Conservation (phyloP, 2,329 filamentous ascomycete genomes). For the Ophidiomyces ophidiicola region DNA sequence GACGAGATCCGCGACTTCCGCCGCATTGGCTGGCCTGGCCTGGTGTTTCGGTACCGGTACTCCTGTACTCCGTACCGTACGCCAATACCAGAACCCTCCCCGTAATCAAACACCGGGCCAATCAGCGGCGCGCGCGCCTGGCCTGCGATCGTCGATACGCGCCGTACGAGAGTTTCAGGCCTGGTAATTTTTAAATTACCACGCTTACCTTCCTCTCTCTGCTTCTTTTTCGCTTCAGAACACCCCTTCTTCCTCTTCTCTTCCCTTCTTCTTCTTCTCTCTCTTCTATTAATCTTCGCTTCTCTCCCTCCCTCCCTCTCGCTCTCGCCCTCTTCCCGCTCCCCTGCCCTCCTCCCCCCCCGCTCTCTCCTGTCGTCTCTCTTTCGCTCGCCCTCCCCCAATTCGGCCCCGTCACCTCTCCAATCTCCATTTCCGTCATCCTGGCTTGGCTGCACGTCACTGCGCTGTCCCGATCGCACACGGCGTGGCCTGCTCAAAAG, state of each 20-base stretch:
- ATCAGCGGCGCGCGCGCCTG: not conserved
- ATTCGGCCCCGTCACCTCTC: conserved; percentile 11
- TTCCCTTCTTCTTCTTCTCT: conserved; percentile 12
- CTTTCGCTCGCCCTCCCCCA: conserved; percentile 2
- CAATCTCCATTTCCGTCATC: conserved; percentile 7
- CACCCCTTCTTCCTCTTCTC: conserved; percentile 12
- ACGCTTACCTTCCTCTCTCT: conserved; percentile 12
- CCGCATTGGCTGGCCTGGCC: not conserved
- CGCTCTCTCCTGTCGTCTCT: conserved; percentile 3
- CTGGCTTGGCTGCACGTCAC: no score
- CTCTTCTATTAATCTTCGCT: conserved; percentile 11
- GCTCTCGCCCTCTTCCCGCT: conserved; percentile 16
- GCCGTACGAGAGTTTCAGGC: conserved; percentile 7
- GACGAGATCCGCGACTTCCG: conserved; percentile 9
- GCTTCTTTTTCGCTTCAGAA: conserved; percentile 15
- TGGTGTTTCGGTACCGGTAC: conserved; percentile 3
- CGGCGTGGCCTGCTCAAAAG: not conserved
- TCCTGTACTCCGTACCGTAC: not conserved
- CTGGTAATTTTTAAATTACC: conserved; percentile 9
- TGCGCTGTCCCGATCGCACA: conserved; percentile 8
- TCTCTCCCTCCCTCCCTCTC: conserved; percentile 18
- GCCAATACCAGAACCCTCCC: not conserved
- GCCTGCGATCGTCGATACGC: no score
- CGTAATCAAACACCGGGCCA: not conserved
- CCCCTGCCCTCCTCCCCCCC: conserved; percentile 16